Evolutionary conservation across 106 monocot genomes (phyloP).

Genomic region (Allium sativum): DNA sequence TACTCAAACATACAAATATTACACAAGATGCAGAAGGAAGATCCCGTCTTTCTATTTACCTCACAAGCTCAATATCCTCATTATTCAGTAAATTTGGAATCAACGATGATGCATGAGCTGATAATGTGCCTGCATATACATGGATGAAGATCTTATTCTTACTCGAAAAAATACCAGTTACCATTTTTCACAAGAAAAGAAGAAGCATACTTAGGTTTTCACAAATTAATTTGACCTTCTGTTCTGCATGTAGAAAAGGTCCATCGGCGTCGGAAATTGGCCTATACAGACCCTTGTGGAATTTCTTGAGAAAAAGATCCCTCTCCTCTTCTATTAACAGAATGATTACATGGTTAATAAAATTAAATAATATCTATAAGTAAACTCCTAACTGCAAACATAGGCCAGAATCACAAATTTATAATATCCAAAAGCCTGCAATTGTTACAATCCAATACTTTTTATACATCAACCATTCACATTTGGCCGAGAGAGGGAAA

Average conservation of each 20-base stretch:
- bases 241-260: background rate
- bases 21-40: background rate
- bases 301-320: conserved; percentile 78
- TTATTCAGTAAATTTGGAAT: conserved; percentile 70
- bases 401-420: no score
- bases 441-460: no score
- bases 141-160: background rate
- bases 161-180: background rate
- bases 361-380: background rate
- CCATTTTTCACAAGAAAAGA: background rate
- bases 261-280: conserved; percentile 16
- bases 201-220: conserved; percentile 62
- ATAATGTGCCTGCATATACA: conserved; percentile 65
- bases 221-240: conserved; percentile 40
- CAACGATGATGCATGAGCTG: conserved; percentile 55
- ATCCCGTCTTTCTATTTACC: conserved; percentile 29
- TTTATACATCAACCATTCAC: no score
- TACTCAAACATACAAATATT: background rate
- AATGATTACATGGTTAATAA: conserved; percentile 10
- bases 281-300: conserved; percentile 44
- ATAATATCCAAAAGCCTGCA: no score
- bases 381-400: no score
- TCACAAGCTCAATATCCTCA: conserved; percentile 83
- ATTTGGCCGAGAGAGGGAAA: no score
- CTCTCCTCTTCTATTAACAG: conserved; percentile 70